phyloP scores from a whole-genome alignment of 306 rosid genomes.

The Albizia julibrissin region DNA sequence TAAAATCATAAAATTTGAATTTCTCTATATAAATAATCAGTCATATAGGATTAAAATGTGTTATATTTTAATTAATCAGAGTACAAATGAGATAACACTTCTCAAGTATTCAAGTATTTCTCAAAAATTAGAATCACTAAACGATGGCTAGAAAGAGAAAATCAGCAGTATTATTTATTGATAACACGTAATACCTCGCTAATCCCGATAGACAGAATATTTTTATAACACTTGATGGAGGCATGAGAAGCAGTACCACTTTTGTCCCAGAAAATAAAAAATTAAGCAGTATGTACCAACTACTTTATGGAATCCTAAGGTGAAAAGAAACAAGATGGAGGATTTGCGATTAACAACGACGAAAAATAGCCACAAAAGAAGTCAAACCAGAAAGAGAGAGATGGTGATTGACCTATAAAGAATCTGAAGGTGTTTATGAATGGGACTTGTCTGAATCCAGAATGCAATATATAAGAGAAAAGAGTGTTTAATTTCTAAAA shows the following conservation, averaged over 20 bases:
- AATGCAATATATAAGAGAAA: background rate
- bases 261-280: background rate
- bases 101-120: no score
- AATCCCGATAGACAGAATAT: background rate
- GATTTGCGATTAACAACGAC: background rate
- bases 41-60: no score
- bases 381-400: conserved; percentile 34
- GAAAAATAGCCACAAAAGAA: conserved; percentile 14
- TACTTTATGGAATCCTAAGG: background rate
- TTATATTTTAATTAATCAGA: no score
- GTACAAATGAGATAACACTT: no score
- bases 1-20: no score
- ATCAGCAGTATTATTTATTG: background rate
- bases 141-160: background rate
- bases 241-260: background rate
- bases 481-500: background rate
- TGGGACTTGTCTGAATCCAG: background rate
- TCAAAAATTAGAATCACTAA: background rate
- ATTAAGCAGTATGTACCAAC: background rate
- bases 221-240: background rate
- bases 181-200: background rate
- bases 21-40: no score
- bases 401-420: conserved; percentile 21
- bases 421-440: background rate
- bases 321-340: background rate